Conservation (phyloP, 139 green algal genomes). For the Closterium sp. region DNA sequence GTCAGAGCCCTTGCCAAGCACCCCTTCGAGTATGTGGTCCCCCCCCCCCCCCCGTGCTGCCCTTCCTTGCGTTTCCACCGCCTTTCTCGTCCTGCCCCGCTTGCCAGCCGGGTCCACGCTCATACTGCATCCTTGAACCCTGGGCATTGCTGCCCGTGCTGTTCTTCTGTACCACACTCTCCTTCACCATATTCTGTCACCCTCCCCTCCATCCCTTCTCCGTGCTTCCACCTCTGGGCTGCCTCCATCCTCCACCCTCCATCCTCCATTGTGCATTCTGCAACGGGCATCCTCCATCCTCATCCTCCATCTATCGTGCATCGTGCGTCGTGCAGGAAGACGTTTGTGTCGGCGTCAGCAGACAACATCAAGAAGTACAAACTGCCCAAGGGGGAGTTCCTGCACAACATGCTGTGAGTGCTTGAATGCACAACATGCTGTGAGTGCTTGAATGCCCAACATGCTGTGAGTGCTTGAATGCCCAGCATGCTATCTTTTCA, state of each 20-base stretch:
- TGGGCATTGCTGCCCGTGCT: no score
- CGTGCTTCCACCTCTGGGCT: neutral
- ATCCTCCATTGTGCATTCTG: no score
- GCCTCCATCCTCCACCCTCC: neutral
- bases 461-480: neutral
- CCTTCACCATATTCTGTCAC: no score
- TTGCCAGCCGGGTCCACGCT: no score
- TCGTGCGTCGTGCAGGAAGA: constrained; percentile 33
- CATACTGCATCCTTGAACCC: no score
- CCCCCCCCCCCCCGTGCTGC: neutral
- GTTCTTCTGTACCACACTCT: no score
- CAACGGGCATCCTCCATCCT: neutral
- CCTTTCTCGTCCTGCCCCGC: no score
- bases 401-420: constrained; percentile 91
- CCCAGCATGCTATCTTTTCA: neutral
- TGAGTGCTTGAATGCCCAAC: neutral
- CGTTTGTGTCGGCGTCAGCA: constrained; percentile 79
- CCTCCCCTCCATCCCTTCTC: neutral
- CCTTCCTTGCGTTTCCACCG: neutral
- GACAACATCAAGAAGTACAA: constrained; percentile 99
- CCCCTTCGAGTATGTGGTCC: constrained; percentile 68
- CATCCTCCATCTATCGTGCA: neutral
- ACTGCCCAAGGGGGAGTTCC: constrained; percentile 82
- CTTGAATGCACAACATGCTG: neutral
- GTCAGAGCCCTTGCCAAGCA: constrained; percentile 76